These are phyloP conservation scores for Pistacia integerrima DNA, from an alignment of 345 rosid genomes.

Conservation along the genomic window DNA sequence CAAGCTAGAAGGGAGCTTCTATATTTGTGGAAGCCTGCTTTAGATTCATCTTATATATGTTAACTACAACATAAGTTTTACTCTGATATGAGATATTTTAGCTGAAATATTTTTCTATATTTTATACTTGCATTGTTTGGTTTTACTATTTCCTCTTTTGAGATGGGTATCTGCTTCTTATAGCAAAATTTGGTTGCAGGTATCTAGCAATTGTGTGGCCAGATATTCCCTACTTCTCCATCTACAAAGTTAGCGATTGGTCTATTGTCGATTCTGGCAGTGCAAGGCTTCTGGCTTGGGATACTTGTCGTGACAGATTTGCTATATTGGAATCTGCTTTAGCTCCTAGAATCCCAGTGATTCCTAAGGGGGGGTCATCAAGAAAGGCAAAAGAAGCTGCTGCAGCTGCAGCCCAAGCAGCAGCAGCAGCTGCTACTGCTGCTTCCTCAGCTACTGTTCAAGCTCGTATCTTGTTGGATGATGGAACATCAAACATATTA, in stretches of 20 bases:
- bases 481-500: constrained; percentile 96
- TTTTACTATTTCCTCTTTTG: constrained; percentile 9
- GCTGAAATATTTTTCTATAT: background rate
- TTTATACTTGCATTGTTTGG: background rate
- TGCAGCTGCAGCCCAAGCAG: constrained; percentile 96
- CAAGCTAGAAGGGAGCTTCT: background rate
- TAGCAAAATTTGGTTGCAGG: constrained; percentile 55
- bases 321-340: constrained; percentile 84
- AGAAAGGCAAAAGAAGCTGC: constrained; percentile 97
- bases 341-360: constrained; percentile 81
- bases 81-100: constrained; percentile 8
- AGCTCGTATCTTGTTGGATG: constrained; percentile 98
- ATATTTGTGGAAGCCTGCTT: constrained; percentile 1
- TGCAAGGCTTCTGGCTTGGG: constrained; percentile 98
- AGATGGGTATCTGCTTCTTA: constrained; percentile 18
- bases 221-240: constrained; percentile 87
- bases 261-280: constrained; percentile 95
- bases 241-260: constrained; percentile 98
- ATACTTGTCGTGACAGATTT: constrained; percentile 90
- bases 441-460: constrained; percentile 93
- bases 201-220: constrained; percentile 98
- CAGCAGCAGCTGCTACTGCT: constrained; percentile 93
- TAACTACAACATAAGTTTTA: background rate
- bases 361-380: constrained; percentile 89
- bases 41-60: constrained; percentile 5